Conservation (phyloP, 176 grass and related monocot genomes). For the Triticum dicoccoides region DNA sequence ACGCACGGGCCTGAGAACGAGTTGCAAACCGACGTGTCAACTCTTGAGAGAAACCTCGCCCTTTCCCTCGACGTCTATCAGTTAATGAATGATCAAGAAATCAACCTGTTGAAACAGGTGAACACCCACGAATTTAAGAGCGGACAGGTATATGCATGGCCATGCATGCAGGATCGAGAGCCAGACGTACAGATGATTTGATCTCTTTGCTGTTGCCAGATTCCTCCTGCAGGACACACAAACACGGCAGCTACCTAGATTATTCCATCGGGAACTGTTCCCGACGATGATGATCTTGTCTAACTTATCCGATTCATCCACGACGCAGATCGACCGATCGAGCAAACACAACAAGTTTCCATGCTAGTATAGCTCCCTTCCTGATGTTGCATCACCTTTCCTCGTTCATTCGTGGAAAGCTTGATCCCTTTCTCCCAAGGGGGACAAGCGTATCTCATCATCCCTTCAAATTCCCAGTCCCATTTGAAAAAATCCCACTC, state of each 20-base stretch:
- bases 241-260: neutral
- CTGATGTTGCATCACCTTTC: too few species aligned
- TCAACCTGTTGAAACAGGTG: too few species aligned
- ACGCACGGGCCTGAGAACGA: too few species aligned
- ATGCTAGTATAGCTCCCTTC: neutral
- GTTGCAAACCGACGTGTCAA: too few species aligned
- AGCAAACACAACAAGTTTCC: neutral
- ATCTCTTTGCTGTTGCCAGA: constrained; percentile 5
- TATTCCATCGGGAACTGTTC: neutral
- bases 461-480: neutral
- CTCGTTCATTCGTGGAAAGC: too few species aligned
- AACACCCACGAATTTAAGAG: too few species aligned
- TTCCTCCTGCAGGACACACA: neutral
- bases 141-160: neutral
- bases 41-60: too few species aligned
- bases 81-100: too few species aligned
- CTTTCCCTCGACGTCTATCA: too few species aligned
- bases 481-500: neutral
- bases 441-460: neutral
- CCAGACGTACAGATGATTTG: neutral
- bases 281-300: neutral
- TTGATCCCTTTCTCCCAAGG: too few species aligned
- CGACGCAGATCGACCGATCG: neutral
- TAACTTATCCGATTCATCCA: neutral
- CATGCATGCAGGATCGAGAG: neutral